These are phyloP conservation scores for Hexamita inflata DNA, from an alignment of 208 protist species.

Conservation along the genomic window DNA sequence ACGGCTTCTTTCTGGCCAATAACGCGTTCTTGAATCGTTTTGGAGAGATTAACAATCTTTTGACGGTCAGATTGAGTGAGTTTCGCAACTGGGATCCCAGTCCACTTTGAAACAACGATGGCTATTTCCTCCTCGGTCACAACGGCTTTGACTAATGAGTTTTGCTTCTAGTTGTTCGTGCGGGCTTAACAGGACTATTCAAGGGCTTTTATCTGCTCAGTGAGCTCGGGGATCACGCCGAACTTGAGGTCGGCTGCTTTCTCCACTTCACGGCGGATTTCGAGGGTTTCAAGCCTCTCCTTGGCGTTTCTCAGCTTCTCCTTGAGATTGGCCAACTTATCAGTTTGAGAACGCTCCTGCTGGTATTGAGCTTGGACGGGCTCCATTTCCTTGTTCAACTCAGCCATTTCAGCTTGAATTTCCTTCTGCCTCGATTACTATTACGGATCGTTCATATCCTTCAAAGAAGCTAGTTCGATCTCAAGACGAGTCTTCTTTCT, in stretches of 20 bases:
- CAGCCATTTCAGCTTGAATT: constrained; percentile 59
- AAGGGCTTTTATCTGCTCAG: constrained; percentile 52
- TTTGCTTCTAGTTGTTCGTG: not conserved
- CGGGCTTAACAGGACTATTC: not conserved
- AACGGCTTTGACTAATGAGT: constrained; percentile 37
- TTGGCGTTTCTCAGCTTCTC: constrained; percentile 65
- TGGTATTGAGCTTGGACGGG: constrained; percentile 63
- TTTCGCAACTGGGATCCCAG: constrained; percentile 80
- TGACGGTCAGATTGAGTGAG: constrained; percentile 66
- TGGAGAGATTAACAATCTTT: constrained; percentile 51
- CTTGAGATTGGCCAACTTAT: constrained; percentile 62
- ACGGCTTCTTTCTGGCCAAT: constrained; percentile 87
- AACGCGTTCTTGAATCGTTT: constrained; percentile 64
- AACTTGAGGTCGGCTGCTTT: constrained; percentile 75
- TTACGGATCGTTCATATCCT: constrained; percentile 66
- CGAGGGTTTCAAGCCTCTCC: constrained; percentile 58
- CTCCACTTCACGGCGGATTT: constrained; percentile 28
- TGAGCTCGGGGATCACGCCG: constrained; percentile 74
- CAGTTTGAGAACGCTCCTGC: constrained; percentile 59
- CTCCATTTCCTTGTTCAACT: constrained; percentile 57
- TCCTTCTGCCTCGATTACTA: constrained; percentile 4
- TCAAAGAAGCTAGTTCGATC: constrained; percentile 69
- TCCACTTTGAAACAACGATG: constrained; percentile 77
- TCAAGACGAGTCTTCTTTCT: constrained; percentile 48
- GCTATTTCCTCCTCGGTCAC: constrained; percentile 65